These are phyloP conservation scores for Mortierella sp. DNA, from an alignment of 371 early-diverging fungal genomes.

Conservation along the genomic window DNA sequence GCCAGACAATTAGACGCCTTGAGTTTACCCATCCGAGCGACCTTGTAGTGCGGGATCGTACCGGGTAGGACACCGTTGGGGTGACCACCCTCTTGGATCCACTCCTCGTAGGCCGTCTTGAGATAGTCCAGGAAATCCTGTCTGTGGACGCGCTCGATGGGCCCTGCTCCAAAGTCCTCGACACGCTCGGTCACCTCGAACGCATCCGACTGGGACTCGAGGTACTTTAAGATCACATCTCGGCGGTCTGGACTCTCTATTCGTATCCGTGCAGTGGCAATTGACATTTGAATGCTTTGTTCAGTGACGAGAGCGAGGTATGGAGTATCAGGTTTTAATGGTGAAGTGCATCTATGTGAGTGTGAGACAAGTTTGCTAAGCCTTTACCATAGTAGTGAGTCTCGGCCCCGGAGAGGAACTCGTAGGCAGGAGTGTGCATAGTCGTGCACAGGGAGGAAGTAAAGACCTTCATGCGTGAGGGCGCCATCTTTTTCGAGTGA, in stretches of 20 bases:
- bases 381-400: slow-evolving; percentile 40
- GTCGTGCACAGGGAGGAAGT: slow-evolving; percentile 49
- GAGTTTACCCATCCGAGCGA: slow-evolving; percentile 48
- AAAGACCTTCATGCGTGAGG: slow-evolving; percentile 43
- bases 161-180: slow-evolving; percentile 67
- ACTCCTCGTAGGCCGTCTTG: slow-evolving; percentile 68
- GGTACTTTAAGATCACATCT: slow-evolving; percentile 31
- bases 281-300: too few species aligned
- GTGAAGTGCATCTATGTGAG: too few species aligned
- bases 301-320: too few species aligned
- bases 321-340: too few species aligned
- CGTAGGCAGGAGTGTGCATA: slow-evolving; percentile 48
- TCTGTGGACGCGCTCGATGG: slow-evolving; percentile 71
- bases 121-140: slow-evolving; percentile 72
- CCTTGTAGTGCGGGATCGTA: slow-evolving; percentile 61
- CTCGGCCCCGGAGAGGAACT: slow-evolving; percentile 46
- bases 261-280: too few species aligned
- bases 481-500: slow-evolving; percentile 26
- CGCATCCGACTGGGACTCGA: slow-evolving; percentile 22
- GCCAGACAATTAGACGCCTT: slow-evolving; percentile 37
- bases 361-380: background rate
- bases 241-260: slow-evolving; percentile 52
- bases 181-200: slow-evolving; percentile 39
- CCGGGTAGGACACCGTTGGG: slow-evolving; percentile 73
- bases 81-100: slow-evolving; percentile 70